Evolutionary conservation across 495 filamentous ascomycete species (phyloP).

Genomic region (Xylaria telfairii): DNA sequence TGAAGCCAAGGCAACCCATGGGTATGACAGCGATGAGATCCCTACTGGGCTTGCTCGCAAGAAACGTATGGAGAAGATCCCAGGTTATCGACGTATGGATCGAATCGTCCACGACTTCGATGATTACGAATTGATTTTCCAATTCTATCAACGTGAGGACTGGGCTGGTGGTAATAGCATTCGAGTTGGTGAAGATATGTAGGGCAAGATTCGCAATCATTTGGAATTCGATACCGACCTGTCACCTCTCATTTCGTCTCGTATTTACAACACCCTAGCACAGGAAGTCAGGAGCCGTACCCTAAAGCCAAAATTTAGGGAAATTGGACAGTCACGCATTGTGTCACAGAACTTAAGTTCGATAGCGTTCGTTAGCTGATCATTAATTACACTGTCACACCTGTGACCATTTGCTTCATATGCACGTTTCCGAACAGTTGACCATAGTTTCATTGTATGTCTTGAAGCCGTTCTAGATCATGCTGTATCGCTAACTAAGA

Average conservation of each 20-base stretch:
- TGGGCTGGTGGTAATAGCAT: slow-evolving; percentile 80
- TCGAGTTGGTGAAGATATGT: slow-evolving; percentile 65
- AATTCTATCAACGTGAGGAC: slow-evolving; percentile 91
- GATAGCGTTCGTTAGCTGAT: slow-evolving; percentile 23
- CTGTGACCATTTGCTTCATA: not conserved
- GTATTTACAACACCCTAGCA: slow-evolving; percentile 13
- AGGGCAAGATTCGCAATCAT: slow-evolving; percentile 12
- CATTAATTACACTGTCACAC: slow-evolving; percentile 23
- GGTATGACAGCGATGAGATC: slow-evolving; percentile 54
- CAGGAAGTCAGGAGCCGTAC: slow-evolving; percentile 3
- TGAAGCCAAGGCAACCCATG: slow-evolving; percentile 71
- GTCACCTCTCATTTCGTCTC: slow-evolving; percentile 22
- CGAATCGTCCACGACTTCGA: slow-evolving; percentile 97
- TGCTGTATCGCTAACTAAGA: not conserved
- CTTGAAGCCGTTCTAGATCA: slow-evolving; percentile 8
- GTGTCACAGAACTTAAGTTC: slow-evolving; percentile 18
- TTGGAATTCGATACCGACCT: slow-evolving; percentile 16
- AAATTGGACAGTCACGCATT: slow-evolving; percentile 17
- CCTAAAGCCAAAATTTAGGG: slow-evolving; percentile 10
- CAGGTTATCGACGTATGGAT: slow-evolving; percentile 89
- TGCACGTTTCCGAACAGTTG: not conserved
- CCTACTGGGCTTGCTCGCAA: slow-evolving; percentile 51
- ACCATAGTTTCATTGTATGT: slow-evolving; percentile 6
- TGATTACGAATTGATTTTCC: slow-evolving; percentile 96
- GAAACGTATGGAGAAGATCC: slow-evolving; percentile 78